phyloP scores from a whole-genome alignment of 352 stramenopile species.

The Phytophthora quininea region DNA sequence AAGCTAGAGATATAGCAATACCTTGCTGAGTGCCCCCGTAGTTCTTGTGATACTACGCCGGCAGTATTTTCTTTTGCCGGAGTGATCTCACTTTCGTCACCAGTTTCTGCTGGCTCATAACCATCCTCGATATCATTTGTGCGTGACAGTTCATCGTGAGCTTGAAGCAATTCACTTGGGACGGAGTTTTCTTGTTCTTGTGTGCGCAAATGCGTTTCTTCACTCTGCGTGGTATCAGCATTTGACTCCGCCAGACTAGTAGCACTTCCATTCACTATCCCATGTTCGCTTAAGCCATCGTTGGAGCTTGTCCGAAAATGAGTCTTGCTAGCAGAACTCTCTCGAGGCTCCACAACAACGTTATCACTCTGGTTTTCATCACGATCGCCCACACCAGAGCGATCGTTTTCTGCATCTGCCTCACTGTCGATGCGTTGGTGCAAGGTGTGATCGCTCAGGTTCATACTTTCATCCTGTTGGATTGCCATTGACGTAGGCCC shows the following conservation, averaged over 20 bases:
- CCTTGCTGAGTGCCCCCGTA: constrained; percentile 14
- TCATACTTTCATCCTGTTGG: constrained; percentile 17
- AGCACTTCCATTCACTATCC: background rate
- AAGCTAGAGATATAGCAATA: constrained; percentile 11
- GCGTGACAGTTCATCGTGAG: background rate
- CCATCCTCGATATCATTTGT: background rate
- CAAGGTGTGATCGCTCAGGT: constrained; percentile 1
- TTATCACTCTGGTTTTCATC: constrained; percentile 14
- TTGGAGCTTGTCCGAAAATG: background rate
- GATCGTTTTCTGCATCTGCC: constrained; percentile 10
- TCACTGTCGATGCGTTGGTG: background rate
- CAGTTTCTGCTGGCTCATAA: background rate
- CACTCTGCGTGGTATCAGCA: background rate
- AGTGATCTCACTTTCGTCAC: constrained; percentile 15
- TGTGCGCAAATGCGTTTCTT: background rate
- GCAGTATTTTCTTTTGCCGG: constrained; percentile 3
- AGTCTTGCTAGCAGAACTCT: constrained; percentile 2
- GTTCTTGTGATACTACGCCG: background rate
- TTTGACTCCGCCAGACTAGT: background rate
- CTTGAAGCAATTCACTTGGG: background rate
- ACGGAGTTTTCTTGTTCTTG: background rate
- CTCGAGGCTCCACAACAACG: constrained; percentile 3
- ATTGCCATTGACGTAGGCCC: too few species aligned
- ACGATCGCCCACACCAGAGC: constrained; percentile 2
- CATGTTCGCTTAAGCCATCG: constrained; percentile 1